Conservation (phyloP, 2,329 filamentous ascomycete genomes). For the Fusarium illudens region DNA sequence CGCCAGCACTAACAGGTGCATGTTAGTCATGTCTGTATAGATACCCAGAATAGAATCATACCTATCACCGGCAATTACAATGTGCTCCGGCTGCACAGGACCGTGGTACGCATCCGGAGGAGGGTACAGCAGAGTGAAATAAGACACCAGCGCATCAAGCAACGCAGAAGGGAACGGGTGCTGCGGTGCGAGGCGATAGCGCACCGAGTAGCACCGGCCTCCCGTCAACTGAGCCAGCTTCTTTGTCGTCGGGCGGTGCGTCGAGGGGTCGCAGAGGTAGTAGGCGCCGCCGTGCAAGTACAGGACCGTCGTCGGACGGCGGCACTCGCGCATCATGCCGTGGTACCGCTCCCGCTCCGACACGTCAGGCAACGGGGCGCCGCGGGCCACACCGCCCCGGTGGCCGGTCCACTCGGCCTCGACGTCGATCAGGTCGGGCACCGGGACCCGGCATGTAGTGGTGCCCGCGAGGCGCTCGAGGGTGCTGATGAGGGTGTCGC, state of each 20-base stretch:
- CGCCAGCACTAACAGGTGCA: constrained; percentile 67
- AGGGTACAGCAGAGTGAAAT: constrained; percentile 77
- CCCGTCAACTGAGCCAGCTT: constrained; percentile 71
- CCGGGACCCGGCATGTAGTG: constrained; percentile 22
- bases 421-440: constrained; percentile 64
- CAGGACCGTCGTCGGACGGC: constrained; percentile 69
- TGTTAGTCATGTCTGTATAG: constrained; percentile 19
- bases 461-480: constrained; percentile 51
- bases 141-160: constrained; percentile 76
- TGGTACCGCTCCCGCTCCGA: constrained; percentile 71
- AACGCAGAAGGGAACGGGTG: constrained; percentile 78
- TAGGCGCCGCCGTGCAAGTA: constrained; percentile 83
- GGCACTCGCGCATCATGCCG: constrained; percentile 73
- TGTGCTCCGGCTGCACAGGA: constrained; percentile 69
- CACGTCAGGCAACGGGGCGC: constrained; percentile 62
- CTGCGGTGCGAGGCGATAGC: constrained; percentile 79
- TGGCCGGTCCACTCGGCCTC: constrained; percentile 83
- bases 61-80: constrained; percentile 78
- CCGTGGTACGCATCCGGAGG: constrained; percentile 72
- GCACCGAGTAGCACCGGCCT: constrained; percentile 74
- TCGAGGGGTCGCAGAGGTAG: constrained; percentile 74
- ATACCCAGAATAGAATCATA: constrained; percentile 37
- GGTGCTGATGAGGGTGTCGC: constrained; percentile 65
- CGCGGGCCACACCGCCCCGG: constrained; percentile 60
- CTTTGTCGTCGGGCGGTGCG: constrained; percentile 67